Conservation (phyloP, 768 basidiomycete species). For the Podaxis sp. region DNA sequence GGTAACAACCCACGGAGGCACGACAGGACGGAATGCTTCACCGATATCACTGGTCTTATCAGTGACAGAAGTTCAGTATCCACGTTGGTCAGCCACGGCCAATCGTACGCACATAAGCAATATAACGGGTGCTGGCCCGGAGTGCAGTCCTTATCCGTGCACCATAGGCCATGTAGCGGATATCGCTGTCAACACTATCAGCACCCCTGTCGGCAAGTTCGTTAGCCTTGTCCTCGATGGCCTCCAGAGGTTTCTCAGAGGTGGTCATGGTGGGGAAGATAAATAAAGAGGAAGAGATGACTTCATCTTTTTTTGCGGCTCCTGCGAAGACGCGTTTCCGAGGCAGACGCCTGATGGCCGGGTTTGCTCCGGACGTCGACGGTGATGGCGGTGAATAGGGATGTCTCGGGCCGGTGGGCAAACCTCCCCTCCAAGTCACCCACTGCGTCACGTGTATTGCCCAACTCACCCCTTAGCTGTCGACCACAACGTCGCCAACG, state of each 20-base stretch:
- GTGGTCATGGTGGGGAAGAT: conserved; percentile 28
- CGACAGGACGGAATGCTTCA: conserved; percentile 80
- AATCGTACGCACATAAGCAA: conserved; percentile 64
- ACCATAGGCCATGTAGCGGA: conserved; percentile 76
- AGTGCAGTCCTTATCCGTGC: conserved; percentile 77
- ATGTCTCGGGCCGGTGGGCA: conserved; percentile 5
- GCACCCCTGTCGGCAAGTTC: conserved; percentile 62
- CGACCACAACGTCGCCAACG: conserved; percentile 29
- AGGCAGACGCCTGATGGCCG: conserved; percentile 1
- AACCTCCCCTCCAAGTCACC: neutral
- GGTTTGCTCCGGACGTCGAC: neutral
- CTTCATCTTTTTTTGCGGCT: neutral
- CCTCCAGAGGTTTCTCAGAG: conserved; percentile 35
- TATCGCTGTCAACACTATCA: conserved; percentile 65
- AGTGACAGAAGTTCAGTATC: conserved; percentile 21
- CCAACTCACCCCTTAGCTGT: conserved; percentile 25
- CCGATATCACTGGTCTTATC: conserved; percentile 76
- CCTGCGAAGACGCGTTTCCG: neutral
- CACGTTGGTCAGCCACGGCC: neutral
- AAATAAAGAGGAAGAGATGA: conserved; percentile 1
- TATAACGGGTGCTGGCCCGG: conserved; percentile 66
- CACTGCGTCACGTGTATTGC: conserved; percentile 26
- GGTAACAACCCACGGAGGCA: conserved; percentile 67
- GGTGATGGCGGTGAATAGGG: conserved; percentile 17
- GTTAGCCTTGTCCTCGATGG: conserved; percentile 50